Evolutionary conservation across 805 yeast species (phyloP).

Genomic region (Kuraishia hungarica): DNA sequence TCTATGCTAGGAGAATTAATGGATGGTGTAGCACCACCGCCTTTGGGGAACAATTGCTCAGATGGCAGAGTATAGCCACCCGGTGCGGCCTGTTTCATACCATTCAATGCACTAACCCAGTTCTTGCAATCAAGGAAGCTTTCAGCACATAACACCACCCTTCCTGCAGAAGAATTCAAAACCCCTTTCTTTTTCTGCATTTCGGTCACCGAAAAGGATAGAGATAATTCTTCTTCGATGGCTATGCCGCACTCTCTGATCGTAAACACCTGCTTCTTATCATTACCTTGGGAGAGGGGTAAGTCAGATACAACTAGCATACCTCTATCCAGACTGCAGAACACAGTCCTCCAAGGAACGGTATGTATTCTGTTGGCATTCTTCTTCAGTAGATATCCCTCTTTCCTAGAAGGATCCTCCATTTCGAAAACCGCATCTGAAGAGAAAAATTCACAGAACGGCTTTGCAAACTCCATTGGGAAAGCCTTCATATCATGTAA

Average conservation of each 20-base stretch:
- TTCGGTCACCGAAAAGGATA: conserved; percentile 17
- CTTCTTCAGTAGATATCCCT: conserved; percentile 7
- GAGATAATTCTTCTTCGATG: conserved; percentile 14
- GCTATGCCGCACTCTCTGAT: conserved; percentile 12
- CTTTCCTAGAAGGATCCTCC: conserved; percentile 8
- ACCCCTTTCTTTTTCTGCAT: conserved; percentile 21
- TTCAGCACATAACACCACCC: conserved; percentile 62
- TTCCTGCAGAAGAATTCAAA: conserved; percentile 20
- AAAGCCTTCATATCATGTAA: conserved; percentile 49
- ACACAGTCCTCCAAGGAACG: conserved; percentile 6
- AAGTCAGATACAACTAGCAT: neutral
- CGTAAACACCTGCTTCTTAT: conserved; percentile 15
- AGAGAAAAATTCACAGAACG: conserved; percentile 59
- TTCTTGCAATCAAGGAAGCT: conserved; percentile 49
- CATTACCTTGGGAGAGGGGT: conserved; percentile 17
- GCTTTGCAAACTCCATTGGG: conserved; percentile 40
- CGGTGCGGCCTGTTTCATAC: conserved; percentile 1
- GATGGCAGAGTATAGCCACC: neutral
- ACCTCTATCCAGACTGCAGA: conserved; percentile 4
- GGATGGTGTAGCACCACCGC: neutral
- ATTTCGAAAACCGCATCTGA: conserved; percentile 41
- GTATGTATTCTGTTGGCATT: conserved; percentile 4
- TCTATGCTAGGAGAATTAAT: neutral
- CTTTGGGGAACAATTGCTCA: neutral
- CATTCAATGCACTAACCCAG: conserved; percentile 12